Conservation (phyloP, 176 grass and related monocot genomes). For the Rhipidocladum racemiflorum region DNA sequence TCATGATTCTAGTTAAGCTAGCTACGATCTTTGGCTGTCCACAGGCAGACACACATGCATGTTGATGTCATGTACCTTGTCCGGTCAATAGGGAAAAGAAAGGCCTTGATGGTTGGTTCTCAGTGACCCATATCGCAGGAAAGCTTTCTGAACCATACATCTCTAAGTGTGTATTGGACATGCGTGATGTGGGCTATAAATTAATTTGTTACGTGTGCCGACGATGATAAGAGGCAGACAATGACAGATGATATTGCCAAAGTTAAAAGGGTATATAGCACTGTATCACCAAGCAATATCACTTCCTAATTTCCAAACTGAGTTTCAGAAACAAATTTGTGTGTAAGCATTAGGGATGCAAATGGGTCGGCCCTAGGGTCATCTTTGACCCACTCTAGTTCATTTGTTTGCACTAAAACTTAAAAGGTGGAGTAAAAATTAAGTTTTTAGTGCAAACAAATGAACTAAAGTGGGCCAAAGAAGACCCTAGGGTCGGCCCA, state of each 20-base stretch:
- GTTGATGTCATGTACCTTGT: slow-evolving; percentile 28
- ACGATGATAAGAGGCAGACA: slow-evolving; percentile 18
- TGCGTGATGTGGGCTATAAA: slow-evolving; percentile 13
- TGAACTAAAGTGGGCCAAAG: too few relatives aligned
- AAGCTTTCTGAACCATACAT: slow-evolving; percentile 24
- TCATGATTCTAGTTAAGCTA: neutral
- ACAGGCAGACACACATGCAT: neutral
- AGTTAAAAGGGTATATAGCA: neutral
- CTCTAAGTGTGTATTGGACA: slow-evolving; percentile 10
- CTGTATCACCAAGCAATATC: neutral
- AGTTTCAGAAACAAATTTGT: neutral
- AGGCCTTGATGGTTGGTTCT: slow-evolving; percentile 15
- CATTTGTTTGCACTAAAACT: too few relatives aligned
- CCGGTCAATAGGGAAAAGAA: slow-evolving; percentile 17
- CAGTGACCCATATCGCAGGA: slow-evolving; percentile 15
- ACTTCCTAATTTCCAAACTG: neutral
- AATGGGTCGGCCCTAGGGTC: too few relatives aligned
- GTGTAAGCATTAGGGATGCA: too few relatives aligned
- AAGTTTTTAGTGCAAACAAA: too few relatives aligned
- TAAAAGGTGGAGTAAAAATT: too few relatives aligned
- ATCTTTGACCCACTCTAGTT: too few relatives aligned
- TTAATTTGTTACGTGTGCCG: slow-evolving; percentile 36
- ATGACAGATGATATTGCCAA: slow-evolving; percentile 3
- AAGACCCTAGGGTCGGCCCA: too few relatives aligned
- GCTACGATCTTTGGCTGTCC: slow-evolving; percentile 9